Conservation (phyloP, 345 rosid species). For the Lumnitzera littorea region DNA sequence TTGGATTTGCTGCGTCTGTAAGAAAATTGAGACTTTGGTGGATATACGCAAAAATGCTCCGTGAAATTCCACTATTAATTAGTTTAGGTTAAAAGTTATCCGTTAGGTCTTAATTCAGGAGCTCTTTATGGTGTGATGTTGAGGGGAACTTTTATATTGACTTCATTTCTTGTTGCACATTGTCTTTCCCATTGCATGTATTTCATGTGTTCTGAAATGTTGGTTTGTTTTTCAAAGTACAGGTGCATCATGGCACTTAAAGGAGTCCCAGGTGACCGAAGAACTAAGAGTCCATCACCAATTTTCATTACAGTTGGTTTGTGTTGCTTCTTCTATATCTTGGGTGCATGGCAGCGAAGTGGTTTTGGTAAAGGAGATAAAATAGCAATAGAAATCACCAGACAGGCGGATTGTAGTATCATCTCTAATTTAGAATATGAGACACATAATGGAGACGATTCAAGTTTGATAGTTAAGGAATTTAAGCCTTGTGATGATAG, state of each 20-base stretch:
- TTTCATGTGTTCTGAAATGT: not conserved
- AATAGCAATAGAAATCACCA: constrained; percentile 41
- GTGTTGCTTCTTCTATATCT: constrained; percentile 50
- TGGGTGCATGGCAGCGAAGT: constrained; percentile 76
- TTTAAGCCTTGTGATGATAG: constrained; percentile 39
- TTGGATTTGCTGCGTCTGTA: too few species aligned
- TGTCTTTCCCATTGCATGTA: too few species aligned
- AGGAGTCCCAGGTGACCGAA: constrained; percentile 12
- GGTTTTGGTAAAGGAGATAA: constrained; percentile 63
- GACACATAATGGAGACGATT: constrained; percentile 35
- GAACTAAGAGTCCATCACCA: constrained; percentile 34
- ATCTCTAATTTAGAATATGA: constrained; percentile 40
- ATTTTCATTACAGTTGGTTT: constrained; percentile 40
- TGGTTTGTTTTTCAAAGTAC: not conserved
- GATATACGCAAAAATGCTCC: too few species aligned
- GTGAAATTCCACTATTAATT: too few species aligned
- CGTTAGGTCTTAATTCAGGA: too few species aligned
- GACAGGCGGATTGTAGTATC: constrained; percentile 39
- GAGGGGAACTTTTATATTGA: too few species aligned
- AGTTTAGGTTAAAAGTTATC: too few species aligned
- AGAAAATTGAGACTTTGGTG: too few species aligned
- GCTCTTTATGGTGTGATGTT: too few species aligned
- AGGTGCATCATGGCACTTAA: constrained; percentile 10
- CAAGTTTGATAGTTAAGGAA: constrained; percentile 13
- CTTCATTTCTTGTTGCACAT: too few species aligned